Conservation (phyloP, 2,329 filamentous ascomycete species). For the Pochonia chlamydosporia region DNA sequence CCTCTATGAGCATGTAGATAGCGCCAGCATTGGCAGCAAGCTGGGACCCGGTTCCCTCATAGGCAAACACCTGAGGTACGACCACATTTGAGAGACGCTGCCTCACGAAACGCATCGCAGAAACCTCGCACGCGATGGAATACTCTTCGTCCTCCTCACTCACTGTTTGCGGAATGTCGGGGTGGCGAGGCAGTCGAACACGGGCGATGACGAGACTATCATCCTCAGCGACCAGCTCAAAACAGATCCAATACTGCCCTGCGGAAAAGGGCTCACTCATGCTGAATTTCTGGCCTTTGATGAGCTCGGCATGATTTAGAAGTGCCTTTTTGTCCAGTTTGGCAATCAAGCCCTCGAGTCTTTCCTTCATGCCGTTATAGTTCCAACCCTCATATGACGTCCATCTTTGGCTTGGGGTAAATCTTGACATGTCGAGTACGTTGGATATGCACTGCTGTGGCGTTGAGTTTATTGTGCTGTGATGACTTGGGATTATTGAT, state of each 20-base stretch:
- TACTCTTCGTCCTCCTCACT: slow-evolving; percentile 11
- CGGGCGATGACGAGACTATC: slow-evolving; percentile 17
- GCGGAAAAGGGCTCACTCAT: slow-evolving; percentile 23
- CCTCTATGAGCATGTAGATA: slow-evolving; percentile 21
- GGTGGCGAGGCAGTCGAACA: slow-evolving; percentile 15
- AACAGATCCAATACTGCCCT: slow-evolving; percentile 21
- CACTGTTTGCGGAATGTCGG: slow-evolving; percentile 7
- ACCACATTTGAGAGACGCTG: slow-evolving; percentile 6
- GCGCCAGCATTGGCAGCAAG: slow-evolving; percentile 13
- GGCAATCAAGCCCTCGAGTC: slow-evolving; percentile 9
- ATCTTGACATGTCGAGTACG: not conserved
- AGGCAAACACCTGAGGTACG: slow-evolving; percentile 15
- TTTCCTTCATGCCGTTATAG: slow-evolving; percentile 17
- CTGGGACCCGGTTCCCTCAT: slow-evolving; percentile 12
- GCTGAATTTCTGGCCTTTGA: slow-evolving; percentile 16
- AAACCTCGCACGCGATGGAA: slow-evolving; percentile 14
- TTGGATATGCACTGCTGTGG: not conserved
- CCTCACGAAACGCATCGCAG: slow-evolving; percentile 14
- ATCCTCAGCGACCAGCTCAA: slow-evolving; percentile 18
- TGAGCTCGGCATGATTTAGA: slow-evolving; percentile 14
- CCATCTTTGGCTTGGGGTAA: slow-evolving; percentile 6
- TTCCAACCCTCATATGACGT: slow-evolving; percentile 15
- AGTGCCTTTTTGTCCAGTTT: slow-evolving; percentile 14
- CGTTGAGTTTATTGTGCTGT: not conserved
- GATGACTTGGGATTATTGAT: not conserved